A percentile compares a stretch with the other conserved stretches of the same genome.
Conservation (phyloP, 257 asterid genomes). For the Knoxia roxburghii region DNA sequence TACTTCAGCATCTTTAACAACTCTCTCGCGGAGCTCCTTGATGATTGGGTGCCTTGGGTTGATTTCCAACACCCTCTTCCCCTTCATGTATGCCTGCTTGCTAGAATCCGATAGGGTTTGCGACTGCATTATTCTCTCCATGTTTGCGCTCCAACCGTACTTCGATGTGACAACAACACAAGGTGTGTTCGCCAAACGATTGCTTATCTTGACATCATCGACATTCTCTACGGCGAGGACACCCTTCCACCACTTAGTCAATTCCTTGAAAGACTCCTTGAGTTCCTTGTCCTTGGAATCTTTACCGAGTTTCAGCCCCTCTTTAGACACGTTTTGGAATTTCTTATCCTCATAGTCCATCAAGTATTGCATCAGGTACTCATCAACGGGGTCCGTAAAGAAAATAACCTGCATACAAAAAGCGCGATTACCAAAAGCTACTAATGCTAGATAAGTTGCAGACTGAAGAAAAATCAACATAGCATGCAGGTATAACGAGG, state of each 20-base stretch:
- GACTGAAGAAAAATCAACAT: not conserved
- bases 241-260: constrained; percentile 93
- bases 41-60: constrained; percentile 88
- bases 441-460: not conserved
- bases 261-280: constrained; percentile 70
- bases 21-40: constrained; percentile 83
- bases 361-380: constrained; percentile 86
- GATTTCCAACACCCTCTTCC: constrained; percentile 89
- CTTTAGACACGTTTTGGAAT: constrained; percentile 91
- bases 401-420: constrained; percentile 58
- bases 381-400: constrained; percentile 91
- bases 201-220: constrained; percentile 85
- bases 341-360: constrained; percentile 92
- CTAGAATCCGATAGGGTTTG: constrained; percentile 79
- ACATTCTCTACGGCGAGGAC: constrained; percentile 74
- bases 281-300: constrained; percentile 79
- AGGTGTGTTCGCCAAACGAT: constrained; percentile 79
- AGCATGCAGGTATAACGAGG: not conserved
- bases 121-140: constrained; percentile 95
- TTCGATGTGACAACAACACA: constrained; percentile 89
- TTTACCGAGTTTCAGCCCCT: constrained; percentile 78
- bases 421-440: not conserved
- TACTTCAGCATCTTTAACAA: constrained; percentile 65
- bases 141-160: constrained; percentile 83
- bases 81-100: constrained; percentile 86